Base-by-base conservation (phyloP, 2,329 filamentous ascomycete genomes). In the Aspergillus unguis region DNA sequence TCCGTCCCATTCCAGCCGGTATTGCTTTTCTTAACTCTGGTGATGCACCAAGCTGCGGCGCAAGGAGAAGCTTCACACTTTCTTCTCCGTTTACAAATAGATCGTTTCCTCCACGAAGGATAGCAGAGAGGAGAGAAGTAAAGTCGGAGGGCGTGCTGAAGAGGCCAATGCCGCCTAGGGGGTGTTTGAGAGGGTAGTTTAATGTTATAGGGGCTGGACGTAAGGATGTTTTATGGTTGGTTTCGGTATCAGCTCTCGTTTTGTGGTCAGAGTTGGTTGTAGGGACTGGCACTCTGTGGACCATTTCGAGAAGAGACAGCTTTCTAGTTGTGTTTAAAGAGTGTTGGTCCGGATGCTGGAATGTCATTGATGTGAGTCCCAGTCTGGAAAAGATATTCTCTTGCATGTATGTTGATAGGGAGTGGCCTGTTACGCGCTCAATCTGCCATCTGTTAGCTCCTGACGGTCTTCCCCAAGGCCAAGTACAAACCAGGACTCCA, bases 61-160 rank as follows among this genome's bases (percentile, higher is more conserved):
- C 4, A 3, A 48, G 41, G n/a, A 48, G 45, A 2, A 32, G 27
- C 8, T 40, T 28, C 5, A 40, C 9, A 11, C 35, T 32, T 4
- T 31, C 36, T 9, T 31, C 7, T 17, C 37, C 37, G 6, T 27
- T 17, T 3, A 7, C 4, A 6, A 48, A 26, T 8, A 48, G 5
- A 1, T 26, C 8, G n/a, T 10, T 28, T 4, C 45, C 45, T 4
- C 36, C 36, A 6, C n/a, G 35, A 8, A 48, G 36, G 10, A 48
- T 17, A 6, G 45, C 8, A 3, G 36, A 10, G 11, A 48, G 28
- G 2, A 48, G 9, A 26, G 6, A 27, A 8, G n/a, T 32, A 28
- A 40, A 48, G 35, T 48, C 45, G 7, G 9, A 11, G 4, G 45
- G 35, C 3, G 45, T 48, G 45, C 35, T 40, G 17, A 48, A 48